A percentile compares a stretch with the other conserved stretches of the same genome.
Evolutionary conservation across 345 rosid species (phyloP).

Genomic region (Dipteronia sinensis): DNA sequence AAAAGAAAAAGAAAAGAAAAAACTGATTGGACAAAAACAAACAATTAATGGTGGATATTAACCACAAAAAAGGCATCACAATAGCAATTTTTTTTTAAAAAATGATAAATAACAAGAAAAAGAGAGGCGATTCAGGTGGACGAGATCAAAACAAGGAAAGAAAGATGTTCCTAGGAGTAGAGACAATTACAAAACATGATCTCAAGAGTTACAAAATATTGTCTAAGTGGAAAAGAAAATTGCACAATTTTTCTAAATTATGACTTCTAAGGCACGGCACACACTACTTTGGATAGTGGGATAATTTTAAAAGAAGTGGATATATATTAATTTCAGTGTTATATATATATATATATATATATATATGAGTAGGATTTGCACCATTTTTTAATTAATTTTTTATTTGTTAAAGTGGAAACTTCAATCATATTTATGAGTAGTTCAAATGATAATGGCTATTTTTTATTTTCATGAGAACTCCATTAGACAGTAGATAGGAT

Average conservation of each 20-base stretch:
- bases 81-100: not conserved
- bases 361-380: conserved; percentile 35
- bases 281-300: conserved; percentile 15
- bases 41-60: too few species aligned
- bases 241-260: not conserved
- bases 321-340: not conserved
- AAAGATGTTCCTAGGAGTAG: conserved; percentile 24
- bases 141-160: not conserved
- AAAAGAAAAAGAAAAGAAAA: too few species aligned
- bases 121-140: not conserved
- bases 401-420: conserved; percentile 19
- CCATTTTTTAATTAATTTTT: conserved; percentile 9
- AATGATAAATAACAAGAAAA: not conserved
- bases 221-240: conserved; percentile 15
- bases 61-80: not conserved
- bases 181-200: conserved; percentile 23
- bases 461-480: conserved; percentile 3
- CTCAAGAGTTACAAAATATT: conserved; percentile 19
- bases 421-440: conserved; percentile 8
- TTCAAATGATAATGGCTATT: not conserved
- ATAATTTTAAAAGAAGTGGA: not conserved
- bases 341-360: not conserved
- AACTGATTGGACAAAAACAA: too few species aligned
- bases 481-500: not conserved
- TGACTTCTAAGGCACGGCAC: not conserved